Conservation (phyloP, 2,329 filamentous ascomycete genomes). For the Madurella mycetomatis region DNA sequence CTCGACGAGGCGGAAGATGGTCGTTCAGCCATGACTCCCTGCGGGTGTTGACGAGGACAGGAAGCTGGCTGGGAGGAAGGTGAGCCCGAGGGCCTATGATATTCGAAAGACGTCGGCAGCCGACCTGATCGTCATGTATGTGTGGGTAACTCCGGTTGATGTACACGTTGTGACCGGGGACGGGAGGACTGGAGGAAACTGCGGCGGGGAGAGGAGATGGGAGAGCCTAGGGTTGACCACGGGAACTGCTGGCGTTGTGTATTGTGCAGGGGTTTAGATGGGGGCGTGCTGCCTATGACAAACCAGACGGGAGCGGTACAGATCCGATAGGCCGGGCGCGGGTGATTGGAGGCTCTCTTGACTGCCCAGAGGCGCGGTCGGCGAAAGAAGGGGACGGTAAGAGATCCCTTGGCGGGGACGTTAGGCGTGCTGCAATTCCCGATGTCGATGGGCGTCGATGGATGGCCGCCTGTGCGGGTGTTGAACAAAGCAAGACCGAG, state of each 20-base stretch:
- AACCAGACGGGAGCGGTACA: constrained; percentile 23
- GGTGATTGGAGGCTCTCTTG: constrained; percentile 6
- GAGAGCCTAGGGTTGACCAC: constrained; percentile 5
- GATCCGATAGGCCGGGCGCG: constrained; percentile 22
- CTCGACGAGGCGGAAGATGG: constrained; percentile 25
- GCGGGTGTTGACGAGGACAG: constrained; percentile 26
- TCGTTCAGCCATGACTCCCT: constrained; percentile 30
- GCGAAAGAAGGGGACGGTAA: constrained; percentile 1
- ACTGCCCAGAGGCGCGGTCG: background rate
- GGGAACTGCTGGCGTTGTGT: constrained; percentile 1
- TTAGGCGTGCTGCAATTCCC: background rate
- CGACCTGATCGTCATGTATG: constrained; percentile 31
- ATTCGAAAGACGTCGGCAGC: constrained; percentile 26
- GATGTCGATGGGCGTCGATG: constrained; percentile 1
- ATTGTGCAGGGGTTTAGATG: constrained; percentile 2
- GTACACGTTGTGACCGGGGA: background rate
- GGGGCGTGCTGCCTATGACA: constrained; percentile 21
- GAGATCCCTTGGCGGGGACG: constrained; percentile 14
- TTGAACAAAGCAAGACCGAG: background rate
- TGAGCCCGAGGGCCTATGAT: constrained; percentile 31
- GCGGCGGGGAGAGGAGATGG: constrained; percentile 16
- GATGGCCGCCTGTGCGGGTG: background rate
- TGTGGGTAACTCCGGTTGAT: constrained; percentile 18
- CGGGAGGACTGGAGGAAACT: background rate
- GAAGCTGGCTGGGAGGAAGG: constrained; percentile 21